Evolutionary conservation across 2,329 filamentous ascomycete species (phyloP).

Genomic region (Ilyonectria sp.): DNA sequence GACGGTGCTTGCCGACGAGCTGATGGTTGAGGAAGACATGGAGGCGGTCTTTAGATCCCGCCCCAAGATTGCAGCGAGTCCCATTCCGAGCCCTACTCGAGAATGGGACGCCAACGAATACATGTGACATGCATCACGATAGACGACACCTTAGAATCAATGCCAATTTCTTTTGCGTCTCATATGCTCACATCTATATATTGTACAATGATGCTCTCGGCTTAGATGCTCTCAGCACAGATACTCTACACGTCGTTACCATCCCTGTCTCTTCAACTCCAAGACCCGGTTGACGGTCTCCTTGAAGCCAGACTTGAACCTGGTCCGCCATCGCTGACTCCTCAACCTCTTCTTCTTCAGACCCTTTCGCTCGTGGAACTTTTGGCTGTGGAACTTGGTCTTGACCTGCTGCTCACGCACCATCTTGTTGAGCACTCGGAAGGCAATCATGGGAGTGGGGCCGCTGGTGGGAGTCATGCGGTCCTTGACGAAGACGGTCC

Average conservation of each 20-base stretch:
- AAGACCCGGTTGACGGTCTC: slow-evolving; percentile 75
- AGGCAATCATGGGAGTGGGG: slow-evolving; percentile 60
- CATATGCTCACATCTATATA: slow-evolving; percentile 46
- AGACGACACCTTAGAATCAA: slow-evolving; percentile 13
- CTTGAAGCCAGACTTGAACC: slow-evolving; percentile 80
- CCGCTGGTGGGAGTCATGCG: slow-evolving; percentile 47
- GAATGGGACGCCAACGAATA: slow-evolving; percentile 50
- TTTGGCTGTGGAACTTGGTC: slow-evolving; percentile 70
- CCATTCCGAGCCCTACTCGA: slow-evolving; percentile 67
- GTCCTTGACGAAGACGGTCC: slow-evolving; percentile 57
- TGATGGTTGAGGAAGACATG: slow-evolving; percentile 82
- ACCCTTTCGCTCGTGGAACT: slow-evolving; percentile 82
- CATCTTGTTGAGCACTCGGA: slow-evolving; percentile 59
- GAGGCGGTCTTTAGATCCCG: slow-evolving; percentile 88
- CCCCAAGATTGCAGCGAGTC: slow-evolving; percentile 85
- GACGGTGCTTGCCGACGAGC: slow-evolving; percentile 74
- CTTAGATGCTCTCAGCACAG: slow-evolving; percentile 30
- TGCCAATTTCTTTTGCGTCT: slow-evolving; percentile 25
- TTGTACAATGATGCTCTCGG: slow-evolving; percentile 44
- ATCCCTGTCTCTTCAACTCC: slow-evolving; percentile 83
- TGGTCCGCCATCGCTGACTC: slow-evolving; percentile 77
- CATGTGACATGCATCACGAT: slow-evolving; percentile 40
- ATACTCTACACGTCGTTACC: slow-evolving; percentile 65
- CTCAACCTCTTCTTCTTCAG: slow-evolving; percentile 83
- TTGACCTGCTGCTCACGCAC: slow-evolving; percentile 70